phyloP scores from a whole-genome alignment of 257 asterid species.

The Solanum rostratum region DNA sequence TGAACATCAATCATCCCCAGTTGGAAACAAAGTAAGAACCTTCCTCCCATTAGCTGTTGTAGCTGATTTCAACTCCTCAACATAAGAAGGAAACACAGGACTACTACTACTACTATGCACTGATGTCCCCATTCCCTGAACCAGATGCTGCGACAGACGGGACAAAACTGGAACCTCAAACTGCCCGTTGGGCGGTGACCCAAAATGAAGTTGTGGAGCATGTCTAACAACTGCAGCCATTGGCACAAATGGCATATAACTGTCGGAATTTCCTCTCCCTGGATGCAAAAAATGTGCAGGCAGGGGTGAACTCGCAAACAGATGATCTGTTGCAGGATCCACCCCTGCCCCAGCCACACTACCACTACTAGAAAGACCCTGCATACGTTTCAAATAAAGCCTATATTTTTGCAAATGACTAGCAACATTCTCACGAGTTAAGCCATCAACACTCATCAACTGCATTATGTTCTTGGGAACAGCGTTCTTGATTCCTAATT shows the following conservation, averaged over 20 bases:
- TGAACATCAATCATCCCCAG: conserved; percentile 39
- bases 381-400: conserved; percentile 41
- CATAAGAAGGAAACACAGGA: conserved; percentile 23
- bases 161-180: conserved; percentile 41
- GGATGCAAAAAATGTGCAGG: conserved; percentile 69
- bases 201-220: conserved; percentile 22
- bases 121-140: conserved; percentile 53
- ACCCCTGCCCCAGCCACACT: conserved; percentile 15
- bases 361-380: conserved; percentile 11
- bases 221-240: conserved; percentile 35
- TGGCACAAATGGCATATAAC: conserved; percentile 43
- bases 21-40: conserved; percentile 74
- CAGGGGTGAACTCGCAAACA: conserved; percentile 68
- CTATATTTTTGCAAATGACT: conserved; percentile 41
- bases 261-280: conserved; percentile 41
- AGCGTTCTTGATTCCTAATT: conserved; percentile 42
- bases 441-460: conserved; percentile 44
- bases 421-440: conserved; percentile 41
- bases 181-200: conserved; percentile 36
- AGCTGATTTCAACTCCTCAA: conserved; percentile 50
- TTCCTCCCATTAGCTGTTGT: conserved; percentile 42
- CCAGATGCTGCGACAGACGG: conserved; percentile 36
- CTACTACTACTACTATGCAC: conserved; percentile 23
- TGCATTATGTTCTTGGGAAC: conserved; percentile 50
- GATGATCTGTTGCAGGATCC: conserved; percentile 48